Conservation (phyloP, 2,329 filamentous ascomycete species). For the Arthrobotrys pseudoclavata region DNA sequence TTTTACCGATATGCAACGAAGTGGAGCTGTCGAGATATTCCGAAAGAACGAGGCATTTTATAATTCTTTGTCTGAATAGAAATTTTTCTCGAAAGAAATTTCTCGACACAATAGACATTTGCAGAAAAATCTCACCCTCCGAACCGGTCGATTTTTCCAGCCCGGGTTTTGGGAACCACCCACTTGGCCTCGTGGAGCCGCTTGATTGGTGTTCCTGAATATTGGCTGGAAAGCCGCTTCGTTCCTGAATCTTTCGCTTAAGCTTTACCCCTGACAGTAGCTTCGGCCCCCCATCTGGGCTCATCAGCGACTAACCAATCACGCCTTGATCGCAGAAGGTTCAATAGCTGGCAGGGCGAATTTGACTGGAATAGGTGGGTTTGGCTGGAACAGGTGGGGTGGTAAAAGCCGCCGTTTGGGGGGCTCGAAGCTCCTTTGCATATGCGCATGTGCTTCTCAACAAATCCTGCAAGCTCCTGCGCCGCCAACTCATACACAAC, state of each 20-base stretch:
- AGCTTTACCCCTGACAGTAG: slow-evolving; percentile 41
- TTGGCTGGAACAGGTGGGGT: slow-evolving; percentile 31
- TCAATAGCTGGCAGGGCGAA: slow-evolving; percentile 36
- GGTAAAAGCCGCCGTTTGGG: slow-evolving; percentile 35
- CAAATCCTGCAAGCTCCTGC: slow-evolving; percentile 57
- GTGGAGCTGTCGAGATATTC: slow-evolving; percentile 16
- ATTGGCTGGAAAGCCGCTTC: slow-evolving; percentile 49
- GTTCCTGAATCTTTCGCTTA: slow-evolving; percentile 60
- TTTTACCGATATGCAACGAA: slow-evolving; percentile 34
- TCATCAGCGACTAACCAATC: slow-evolving; percentile 57
- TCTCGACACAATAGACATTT: slow-evolving; percentile 32
- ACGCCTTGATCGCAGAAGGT: slow-evolving; percentile 40
- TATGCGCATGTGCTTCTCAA: slow-evolving; percentile 23
- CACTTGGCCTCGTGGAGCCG: slow-evolving; percentile 52
- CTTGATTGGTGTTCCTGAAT: slow-evolving; percentile 59
- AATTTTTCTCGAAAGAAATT: slow-evolving; percentile 21
- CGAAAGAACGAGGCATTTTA: slow-evolving; percentile 30
- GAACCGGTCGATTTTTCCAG: slow-evolving; percentile 46
- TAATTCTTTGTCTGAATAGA: neutral
- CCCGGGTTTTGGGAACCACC: slow-evolving; percentile 47
- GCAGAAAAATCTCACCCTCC: slow-evolving; percentile 48
- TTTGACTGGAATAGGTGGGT: slow-evolving; percentile 35
- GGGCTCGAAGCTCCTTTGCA: slow-evolving; percentile 24
- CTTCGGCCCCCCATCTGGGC: slow-evolving; percentile 46
- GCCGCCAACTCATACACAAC: slow-evolving; percentile 59